These are phyloP conservation scores for Onygenales sp. DNA, from an alignment of 2,329 filamentous ascomycete genomes.

Conservation along the genomic window DNA sequence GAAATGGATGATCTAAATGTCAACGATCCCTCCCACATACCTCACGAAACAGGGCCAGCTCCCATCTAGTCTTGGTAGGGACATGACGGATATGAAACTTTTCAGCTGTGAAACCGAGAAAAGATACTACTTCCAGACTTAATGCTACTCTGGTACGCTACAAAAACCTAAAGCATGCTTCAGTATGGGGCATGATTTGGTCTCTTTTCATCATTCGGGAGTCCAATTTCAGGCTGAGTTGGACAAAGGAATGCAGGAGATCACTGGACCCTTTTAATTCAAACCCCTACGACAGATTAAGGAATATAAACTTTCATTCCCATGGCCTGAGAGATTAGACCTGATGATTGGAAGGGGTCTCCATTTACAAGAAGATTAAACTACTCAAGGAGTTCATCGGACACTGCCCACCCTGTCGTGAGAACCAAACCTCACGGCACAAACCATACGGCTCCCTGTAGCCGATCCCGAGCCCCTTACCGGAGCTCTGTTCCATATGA, in stretches of 20 bases:
- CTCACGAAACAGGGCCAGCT: too few relatives aligned
- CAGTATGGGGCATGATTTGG: not conserved
- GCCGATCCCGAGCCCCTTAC: not conserved
- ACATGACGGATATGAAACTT: too few relatives aligned
- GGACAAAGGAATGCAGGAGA: too few relatives aligned
- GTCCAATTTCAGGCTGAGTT: not conserved
- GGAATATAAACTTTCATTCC: too few relatives aligned
- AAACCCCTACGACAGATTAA: too few relatives aligned
- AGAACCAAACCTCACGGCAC: not conserved
- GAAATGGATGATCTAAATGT: too few relatives aligned
- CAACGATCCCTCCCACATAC: too few relatives aligned
- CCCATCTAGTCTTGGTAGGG: too few relatives aligned
- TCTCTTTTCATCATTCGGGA: not conserved
- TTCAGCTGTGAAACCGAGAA: too few relatives aligned
- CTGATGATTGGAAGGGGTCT: not conserved
- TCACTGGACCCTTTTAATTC: too few relatives aligned
- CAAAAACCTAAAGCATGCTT: not conserved
- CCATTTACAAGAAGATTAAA: not conserved
- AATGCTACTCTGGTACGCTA: not conserved
- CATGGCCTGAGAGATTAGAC: too few relatives aligned
- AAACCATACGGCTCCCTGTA: not conserved
- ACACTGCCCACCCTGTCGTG: slow-evolving; percentile 6
- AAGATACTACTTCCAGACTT: too few relatives aligned
- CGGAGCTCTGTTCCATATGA: not conserved
- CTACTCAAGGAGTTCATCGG: slow-evolving; percentile 9